Base-by-base conservation (phyloP, 257 asterid genomes). In the Misopates orontium region DNA sequence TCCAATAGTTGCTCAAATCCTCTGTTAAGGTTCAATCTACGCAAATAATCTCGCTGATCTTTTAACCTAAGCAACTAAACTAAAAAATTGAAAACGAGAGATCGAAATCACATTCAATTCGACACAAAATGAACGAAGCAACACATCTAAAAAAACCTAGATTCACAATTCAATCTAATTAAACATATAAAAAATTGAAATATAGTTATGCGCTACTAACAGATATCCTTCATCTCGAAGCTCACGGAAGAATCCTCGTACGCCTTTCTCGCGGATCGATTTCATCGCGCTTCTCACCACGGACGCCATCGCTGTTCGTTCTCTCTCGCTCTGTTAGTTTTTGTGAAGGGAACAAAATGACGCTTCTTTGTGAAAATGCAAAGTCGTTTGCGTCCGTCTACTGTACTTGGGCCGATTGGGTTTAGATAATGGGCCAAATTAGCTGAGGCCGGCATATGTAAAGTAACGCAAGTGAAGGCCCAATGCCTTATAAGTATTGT, bases 201-300 rank as follows among this genome's bases (percentile, higher is more conserved):
- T 0, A 31, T 24, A 69, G 11, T n/a, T 28, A 24, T 25, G 12
- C 16, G 36, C 53, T 6, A 77, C 95, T 48, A 18, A 90, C 97
- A 80, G 41, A 79, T 70, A 94, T 82, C 99, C 99, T 83, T 86
- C 96, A 17, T 83, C 72, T 23, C 85, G 77, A 57, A 90, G 78
- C 83, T 82, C 97, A 36, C 85, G 79, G 54, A 85, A 48, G 80
- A 79, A 85, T 49, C 77, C 91, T 55, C 81, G 76, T n/a, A 94
- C 20, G 69, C 99, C 99, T 59, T 87, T 94, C 56, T 94, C 96
- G 65, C 69, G 86, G 71, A 94, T 82, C 57, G 82, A 75, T 61
- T 79, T 86, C 73, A 93, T 50, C 74, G 83, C 93, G 73, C 80
- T 75, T 77, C 88, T 85, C 77, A 88, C 78, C 60, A 85, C 85